Evolutionary conservation across 2,329 filamentous ascomycete genomes (phyloP).

Genomic region (Colletotrichum plurivorum): DNA sequence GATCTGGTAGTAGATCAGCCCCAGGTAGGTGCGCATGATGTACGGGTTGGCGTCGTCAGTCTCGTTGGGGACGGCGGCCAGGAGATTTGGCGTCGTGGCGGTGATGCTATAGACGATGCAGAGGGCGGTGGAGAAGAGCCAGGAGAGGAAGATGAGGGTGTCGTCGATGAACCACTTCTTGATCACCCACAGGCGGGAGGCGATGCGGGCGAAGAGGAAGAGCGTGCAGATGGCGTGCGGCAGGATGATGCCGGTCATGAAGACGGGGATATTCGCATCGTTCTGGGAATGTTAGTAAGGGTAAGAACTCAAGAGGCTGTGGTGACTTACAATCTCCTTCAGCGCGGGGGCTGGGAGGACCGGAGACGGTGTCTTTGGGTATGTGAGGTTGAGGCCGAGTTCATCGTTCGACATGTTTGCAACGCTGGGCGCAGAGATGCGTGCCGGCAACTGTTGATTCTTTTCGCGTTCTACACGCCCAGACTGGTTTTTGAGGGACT

Average conservation of each 20-base stretch:
- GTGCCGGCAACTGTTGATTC: background rate
- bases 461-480: no score
- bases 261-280: constrained; percentile 43
- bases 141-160: constrained; percentile 50
- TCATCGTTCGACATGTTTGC: constrained; percentile 9
- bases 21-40: constrained; percentile 50
- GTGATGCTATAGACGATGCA: constrained; percentile 50
- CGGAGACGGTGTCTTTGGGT: background rate
- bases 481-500: no score
- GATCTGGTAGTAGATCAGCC: constrained; percentile 55
- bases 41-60: constrained; percentile 43
- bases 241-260: constrained; percentile 49
- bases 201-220: constrained; percentile 46
- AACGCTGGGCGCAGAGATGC: background rate
- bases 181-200: constrained; percentile 48
- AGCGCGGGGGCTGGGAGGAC: constrained; percentile 2
- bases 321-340: constrained; percentile 25
- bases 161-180: constrained; percentile 52
- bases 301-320: no score
- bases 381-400: constrained; percentile 6
- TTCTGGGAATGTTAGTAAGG: background rate
- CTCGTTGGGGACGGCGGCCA: constrained; percentile 30
- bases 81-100: constrained; percentile 43
- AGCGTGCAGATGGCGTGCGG: constrained; percentile 51
- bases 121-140: constrained; percentile 49